Base-by-base conservation (phyloP, 192 early-diverging fungal species). In the Coemansia biformis region DNA sequence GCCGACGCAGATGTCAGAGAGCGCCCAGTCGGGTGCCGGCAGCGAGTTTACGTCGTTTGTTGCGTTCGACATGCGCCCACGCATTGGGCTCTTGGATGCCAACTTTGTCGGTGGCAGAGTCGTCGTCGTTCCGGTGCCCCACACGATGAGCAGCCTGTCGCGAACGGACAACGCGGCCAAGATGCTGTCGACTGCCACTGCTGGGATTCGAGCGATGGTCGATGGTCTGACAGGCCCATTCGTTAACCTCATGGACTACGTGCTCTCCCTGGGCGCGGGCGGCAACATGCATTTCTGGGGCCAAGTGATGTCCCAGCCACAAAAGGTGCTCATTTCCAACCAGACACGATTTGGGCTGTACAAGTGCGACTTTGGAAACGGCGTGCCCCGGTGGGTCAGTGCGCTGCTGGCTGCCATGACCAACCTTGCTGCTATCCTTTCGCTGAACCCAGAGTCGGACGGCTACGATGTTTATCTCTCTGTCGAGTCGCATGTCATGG, bases 301-400 rank as follows among this genome's bases (percentile, higher is more conserved):
- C 1, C 41, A 43, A 23, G 16, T 26, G 5, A 13, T 58, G 14
- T 17, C 43, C 2, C 30, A 29, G 3, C 23, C 40, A 11, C 28
- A 52, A 16, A 38, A 30, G 14, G n/a, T 43, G 12, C 34, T 46
- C 8, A 40, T 50, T 3, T 46, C 53, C 14, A 64, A 51, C 38
- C 53, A 57, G 29, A 31, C 61, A 16, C 48, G 54, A 4, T 64
- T 57, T 26, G 26, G 26, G 1, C 38, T 51, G 13, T 57, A 57
- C 31, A 38, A 18, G 9, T 22, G 43, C 5, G 61, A 64, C 35
- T 64, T 64, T 56, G 61, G 61, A 3, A 15, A 13, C 9, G 61
- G 61, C 16, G 26, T 28, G 10, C 57, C 57, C 2, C 8, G 37
- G 14, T 59, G 57, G 57, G 30, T 59, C 17, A 29, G 48, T 10